Conservation (phyloP, 805 yeast genomes). For the Starmerella apicola region DNA sequence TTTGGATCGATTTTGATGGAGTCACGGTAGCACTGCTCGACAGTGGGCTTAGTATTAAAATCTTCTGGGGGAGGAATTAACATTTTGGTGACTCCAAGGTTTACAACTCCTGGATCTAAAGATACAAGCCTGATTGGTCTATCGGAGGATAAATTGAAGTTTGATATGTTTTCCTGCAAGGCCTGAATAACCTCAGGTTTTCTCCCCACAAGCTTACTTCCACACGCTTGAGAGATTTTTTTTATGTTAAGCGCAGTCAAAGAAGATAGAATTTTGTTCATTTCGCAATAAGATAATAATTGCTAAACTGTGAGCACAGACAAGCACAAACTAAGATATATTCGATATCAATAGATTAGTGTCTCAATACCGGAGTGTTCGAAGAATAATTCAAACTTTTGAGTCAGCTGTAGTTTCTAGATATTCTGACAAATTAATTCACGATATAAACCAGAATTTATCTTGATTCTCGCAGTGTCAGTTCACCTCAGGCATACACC, state of each 20-base stretch:
- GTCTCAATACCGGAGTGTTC: no score
- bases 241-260: not conserved
- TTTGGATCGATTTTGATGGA: constrained; percentile 10
- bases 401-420: no score
- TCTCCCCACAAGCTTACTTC: constrained; percentile 2
- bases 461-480: no score
- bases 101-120: constrained; percentile 27
- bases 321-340: no score
- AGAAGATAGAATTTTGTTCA: not conserved
- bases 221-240: constrained; percentile 4
- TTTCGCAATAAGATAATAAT: no score
- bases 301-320: no score
- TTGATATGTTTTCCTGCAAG: constrained; percentile 15
- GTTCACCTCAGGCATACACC: no score
- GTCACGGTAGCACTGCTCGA: constrained; percentile 10
- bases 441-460: no score
- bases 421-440: no score
- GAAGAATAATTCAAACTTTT: no score
- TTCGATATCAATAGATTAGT: no score
- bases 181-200: constrained; percentile 5
- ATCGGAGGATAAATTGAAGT: not conserved
- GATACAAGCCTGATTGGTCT: constrained; percentile 21
- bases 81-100: constrained; percentile 24
- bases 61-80: constrained; percentile 4
- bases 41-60: constrained; percentile 1